Evolutionary conservation across 768 basidiomycete species (phyloP).

Genomic region (Pleurotus giganteus): DNA sequence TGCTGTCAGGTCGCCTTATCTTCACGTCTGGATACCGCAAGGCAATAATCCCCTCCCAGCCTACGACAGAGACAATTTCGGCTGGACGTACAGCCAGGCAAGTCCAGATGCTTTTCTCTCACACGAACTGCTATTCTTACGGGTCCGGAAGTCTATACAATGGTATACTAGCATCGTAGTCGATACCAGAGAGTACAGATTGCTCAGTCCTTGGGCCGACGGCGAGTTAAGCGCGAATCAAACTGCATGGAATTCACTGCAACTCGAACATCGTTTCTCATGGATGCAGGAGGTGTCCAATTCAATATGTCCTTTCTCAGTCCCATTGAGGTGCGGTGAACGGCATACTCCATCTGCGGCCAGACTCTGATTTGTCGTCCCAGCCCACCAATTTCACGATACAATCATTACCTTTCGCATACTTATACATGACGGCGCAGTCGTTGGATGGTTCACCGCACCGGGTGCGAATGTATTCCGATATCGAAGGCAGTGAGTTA

Average conservation of each 20-base stretch:
- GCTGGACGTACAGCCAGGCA: not conserved
- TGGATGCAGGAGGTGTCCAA: conserved; percentile 5
- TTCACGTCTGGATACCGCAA: conserved; percentile 6
- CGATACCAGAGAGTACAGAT: not conserved
- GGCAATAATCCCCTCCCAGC: not conserved
- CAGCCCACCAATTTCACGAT: conserved; percentile 7
- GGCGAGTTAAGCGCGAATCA: not conserved
- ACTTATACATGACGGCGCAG: conserved; percentile 7
- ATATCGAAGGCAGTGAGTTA: conserved; percentile 9
- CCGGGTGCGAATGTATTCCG: conserved; percentile 10
- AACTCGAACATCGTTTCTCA: conserved; percentile 6
- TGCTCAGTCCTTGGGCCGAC: conserved; percentile 1
- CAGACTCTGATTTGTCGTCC: not conserved
- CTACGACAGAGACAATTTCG: not conserved
- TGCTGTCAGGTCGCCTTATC: conserved; percentile 6
- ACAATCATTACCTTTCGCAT: conserved; percentile 13
- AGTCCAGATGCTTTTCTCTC: not conserved
- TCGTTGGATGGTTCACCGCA: conserved; percentile 6
- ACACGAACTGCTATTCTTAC: not conserved
- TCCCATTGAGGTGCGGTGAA: conserved; percentile 10
- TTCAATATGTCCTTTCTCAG: conserved; percentile 15
- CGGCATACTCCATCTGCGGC: not conserved
- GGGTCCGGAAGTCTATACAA: not conserved
- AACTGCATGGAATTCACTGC: conserved; percentile 9
- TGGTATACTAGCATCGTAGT: conserved; percentile 5